Conservation (phyloP, 257 asterid species). For the Solanum habrochaites region DNA sequence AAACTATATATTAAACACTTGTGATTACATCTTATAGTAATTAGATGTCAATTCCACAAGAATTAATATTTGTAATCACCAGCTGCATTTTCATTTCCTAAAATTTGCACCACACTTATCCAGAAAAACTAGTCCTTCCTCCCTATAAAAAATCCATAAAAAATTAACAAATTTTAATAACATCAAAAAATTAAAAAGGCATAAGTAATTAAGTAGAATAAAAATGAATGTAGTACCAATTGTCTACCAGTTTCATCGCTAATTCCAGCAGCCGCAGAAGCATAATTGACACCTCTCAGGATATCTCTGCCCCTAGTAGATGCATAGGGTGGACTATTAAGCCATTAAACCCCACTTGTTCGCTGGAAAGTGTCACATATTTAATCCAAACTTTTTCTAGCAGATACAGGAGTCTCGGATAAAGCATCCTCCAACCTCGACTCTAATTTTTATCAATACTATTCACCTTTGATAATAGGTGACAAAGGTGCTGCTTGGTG, state of each 20-base stretch:
- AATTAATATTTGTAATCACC: neutral
- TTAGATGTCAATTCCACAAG: neutral
- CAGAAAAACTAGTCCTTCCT: neutral
- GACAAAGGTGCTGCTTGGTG: neutral
- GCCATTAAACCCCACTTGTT: conserved; percentile 18
- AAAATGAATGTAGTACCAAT: neutral
- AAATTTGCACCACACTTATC: neutral
- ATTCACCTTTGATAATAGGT: neutral
- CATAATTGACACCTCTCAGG: conserved; percentile 37
- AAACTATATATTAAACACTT: neutral
- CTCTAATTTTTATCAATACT: neutral
- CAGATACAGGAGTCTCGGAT: rapidly evolving
- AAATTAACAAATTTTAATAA: neutral
- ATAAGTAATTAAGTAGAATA: no score
- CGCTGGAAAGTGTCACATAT: conserved; percentile 6
- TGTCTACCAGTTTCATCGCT: conserved; percentile 13
- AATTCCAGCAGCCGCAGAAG: conserved; percentile 38
- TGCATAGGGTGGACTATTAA: conserved; percentile 27
- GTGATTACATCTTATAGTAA: neutral
- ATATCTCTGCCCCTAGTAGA: conserved; percentile 10
- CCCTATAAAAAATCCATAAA: neutral
- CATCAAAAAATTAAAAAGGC: neutral
- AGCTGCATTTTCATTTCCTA: neutral
- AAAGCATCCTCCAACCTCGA: neutral
- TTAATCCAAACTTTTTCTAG: neutral